Percentiles rank a stretch among this genome's conserved stretches.
phyloP scores from a whole-genome alignment of 1,139 yeast genomes.

The Citeromyces hawaiiensis region DNA sequence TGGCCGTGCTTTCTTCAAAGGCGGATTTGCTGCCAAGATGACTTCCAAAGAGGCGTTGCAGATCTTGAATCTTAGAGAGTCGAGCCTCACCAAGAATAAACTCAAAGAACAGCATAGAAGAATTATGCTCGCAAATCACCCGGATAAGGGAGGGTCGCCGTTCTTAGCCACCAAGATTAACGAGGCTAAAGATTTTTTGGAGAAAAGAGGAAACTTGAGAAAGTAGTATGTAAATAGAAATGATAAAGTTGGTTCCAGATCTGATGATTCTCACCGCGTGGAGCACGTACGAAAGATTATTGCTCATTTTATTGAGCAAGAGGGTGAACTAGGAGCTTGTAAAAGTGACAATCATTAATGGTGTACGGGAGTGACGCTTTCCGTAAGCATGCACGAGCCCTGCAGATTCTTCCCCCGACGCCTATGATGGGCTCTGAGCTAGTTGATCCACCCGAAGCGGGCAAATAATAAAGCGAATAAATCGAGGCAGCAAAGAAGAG shows the following conservation, averaged over 20 bases:
- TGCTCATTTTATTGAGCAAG: no score
- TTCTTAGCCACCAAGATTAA: slow-evolving; percentile 64
- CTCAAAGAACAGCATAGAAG: slow-evolving; percentile 74
- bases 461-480: no score
- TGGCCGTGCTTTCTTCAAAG: slow-evolving; percentile 64
- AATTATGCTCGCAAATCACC: slow-evolving; percentile 60
- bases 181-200: slow-evolving; percentile 58
- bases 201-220: slow-evolving; percentile 21
- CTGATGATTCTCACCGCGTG: neutral
- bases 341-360: no score
- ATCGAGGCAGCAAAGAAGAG: no score
- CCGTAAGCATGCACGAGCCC: no score
- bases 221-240: slow-evolving; percentile 7
- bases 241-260: neutral
- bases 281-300: no score
- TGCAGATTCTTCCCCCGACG: no score
- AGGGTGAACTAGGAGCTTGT: no score
- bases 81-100: slow-evolving; percentile 59
- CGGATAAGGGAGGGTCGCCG: slow-evolving; percentile 66
- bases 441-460: no score
- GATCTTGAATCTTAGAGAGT: slow-evolving; percentile 73
- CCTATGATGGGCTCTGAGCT: no score
- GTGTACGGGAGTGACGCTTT: no score
- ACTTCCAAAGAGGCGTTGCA: slow-evolving; percentile 81
- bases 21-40: slow-evolving; percentile 89